Conservation (phyloP, 208 protist species). For the Trichomonas gallinae region DNA sequence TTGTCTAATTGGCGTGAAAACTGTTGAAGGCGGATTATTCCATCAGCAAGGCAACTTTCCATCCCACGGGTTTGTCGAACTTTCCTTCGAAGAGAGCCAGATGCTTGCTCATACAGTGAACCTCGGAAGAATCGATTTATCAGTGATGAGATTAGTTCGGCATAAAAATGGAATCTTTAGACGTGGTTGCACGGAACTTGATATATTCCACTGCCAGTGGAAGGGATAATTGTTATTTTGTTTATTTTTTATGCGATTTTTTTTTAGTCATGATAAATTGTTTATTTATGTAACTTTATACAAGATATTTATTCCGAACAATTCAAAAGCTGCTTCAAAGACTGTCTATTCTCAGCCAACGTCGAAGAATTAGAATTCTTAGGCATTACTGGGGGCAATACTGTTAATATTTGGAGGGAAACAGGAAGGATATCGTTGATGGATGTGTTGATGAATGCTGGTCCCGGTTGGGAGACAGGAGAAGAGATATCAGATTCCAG, state of each 20-base stretch:
- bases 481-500: neutral
- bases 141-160: neutral
- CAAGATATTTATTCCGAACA: neutral
- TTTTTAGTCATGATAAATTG: neutral
- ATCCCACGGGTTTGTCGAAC: neutral
- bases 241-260: neutral
- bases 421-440: neutral
- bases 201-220: neutral
- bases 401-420: neutral
- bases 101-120: neutral
- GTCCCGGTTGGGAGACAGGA: neutral
- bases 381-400: neutral
- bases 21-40: neutral
- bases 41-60: neutral
- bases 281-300: neutral
- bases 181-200: neutral
- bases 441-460: neutral
- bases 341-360: neutral
- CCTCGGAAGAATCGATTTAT: neutral
- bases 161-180: neutral
- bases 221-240: neutral
- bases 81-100: neutral
- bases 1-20: neutral
- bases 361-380: neutral
- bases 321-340: neutral